These are phyloP conservation scores for Sarcodon aspratus DNA, from an alignment of 768 basidiomycete genomes.

Conservation along the genomic window DNA sequence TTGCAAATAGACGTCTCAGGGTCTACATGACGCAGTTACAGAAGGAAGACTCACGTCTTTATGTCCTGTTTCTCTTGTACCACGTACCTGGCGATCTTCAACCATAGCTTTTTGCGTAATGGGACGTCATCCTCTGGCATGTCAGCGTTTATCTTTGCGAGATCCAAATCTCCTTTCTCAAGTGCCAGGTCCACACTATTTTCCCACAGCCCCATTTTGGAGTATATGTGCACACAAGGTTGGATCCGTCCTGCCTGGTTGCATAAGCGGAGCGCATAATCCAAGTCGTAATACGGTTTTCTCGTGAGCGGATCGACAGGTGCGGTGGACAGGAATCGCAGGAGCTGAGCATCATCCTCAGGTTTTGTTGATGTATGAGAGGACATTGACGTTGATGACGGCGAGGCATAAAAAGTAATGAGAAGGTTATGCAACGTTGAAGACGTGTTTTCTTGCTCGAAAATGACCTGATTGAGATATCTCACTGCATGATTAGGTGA, in stretches of 20 bases:
- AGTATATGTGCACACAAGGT: slow-evolving; percentile 93
- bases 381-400: slow-evolving; percentile 33
- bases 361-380: slow-evolving; percentile 24
- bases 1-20: slow-evolving; percentile 4
- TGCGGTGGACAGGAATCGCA: slow-evolving; percentile 74
- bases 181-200: slow-evolving; percentile 92
- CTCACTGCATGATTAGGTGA: slow-evolving; percentile 81
- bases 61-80: slow-evolving; percentile 98
- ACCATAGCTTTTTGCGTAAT: slow-evolving; percentile 88
- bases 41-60: slow-evolving; percentile 64
- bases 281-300: slow-evolving; percentile 91
- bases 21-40: neutral
- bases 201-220: slow-evolving; percentile 96
- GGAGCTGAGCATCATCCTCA: slow-evolving; percentile 65
- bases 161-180: slow-evolving; percentile 87
- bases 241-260: slow-evolving; percentile 72
- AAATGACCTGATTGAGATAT: slow-evolving; percentile 78
- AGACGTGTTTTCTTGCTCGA: slow-evolving; percentile 69
- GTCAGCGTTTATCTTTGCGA: slow-evolving; percentile 93
- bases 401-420: slow-evolving; percentile 71
- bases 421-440: slow-evolving; percentile 90
- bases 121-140: slow-evolving; percentile 88
- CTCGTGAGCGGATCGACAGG: slow-evolving; percentile 75
- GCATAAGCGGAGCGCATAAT: slow-evolving; percentile 91
- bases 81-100: slow-evolving; percentile 97